Conservation (phyloP, 1,139 yeast species). For the Blastobotrys illinoisensis region DNA sequence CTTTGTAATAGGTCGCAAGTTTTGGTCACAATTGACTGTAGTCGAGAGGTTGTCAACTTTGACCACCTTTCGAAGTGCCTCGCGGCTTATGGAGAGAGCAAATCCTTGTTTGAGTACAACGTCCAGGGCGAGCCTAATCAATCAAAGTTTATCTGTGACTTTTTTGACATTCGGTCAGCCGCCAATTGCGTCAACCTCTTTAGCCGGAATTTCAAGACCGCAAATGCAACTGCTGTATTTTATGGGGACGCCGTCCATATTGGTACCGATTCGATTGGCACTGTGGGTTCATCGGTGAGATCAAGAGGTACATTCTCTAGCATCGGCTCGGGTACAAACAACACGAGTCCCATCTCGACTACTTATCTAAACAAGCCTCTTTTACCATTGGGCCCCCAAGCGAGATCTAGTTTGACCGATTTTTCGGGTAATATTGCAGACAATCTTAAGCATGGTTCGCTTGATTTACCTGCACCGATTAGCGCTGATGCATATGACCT, state of each 20-base stretch:
- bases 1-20: neutral
- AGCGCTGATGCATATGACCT: neutral
- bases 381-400: neutral
- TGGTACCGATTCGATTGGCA: neutral
- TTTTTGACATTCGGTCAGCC: conserved; percentile 35
- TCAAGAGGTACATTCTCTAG: neutral
- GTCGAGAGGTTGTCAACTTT: neutral
- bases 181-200: conserved; percentile 14
- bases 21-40: neutral
- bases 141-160: conserved; percentile 29
- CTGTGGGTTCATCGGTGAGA: neutral
- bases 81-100: conserved; percentile 11
- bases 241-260: neutral
- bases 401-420: conserved; percentile 5
- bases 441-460: conserved; percentile 18
- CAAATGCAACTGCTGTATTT: neutral
- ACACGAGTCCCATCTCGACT: neutral
- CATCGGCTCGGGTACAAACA: neutral
- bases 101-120: conserved; percentile 7
- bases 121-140: neutral
- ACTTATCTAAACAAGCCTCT: neutral
- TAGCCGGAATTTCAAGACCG: conserved; percentile 1
- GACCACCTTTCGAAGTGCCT: conserved; percentile 12
- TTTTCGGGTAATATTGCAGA: conserved; percentile 10
- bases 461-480: conserved; percentile 12